Evolutionary conservation across 345 rosid genomes (phyloP).

Genomic region (rapeseed (Brassica napus)): DNA sequence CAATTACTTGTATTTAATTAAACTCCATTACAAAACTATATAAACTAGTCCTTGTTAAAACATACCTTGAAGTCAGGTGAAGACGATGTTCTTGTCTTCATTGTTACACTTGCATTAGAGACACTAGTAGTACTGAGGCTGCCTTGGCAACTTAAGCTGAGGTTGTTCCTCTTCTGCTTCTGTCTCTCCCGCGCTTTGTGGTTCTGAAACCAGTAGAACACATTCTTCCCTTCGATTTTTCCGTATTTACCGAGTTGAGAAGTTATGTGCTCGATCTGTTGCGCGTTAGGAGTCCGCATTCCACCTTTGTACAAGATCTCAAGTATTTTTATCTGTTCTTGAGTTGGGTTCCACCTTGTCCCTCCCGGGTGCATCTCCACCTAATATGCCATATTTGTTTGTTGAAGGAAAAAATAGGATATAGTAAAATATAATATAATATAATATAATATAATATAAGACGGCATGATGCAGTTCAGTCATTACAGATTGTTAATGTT

Average conservation of each 20-base stretch:
- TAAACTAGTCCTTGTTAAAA: background rate
- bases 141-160: constrained; percentile 46
- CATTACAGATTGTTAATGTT: background rate
- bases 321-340: constrained; percentile 89
- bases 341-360: constrained; percentile 97
- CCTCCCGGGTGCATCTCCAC: constrained; percentile 96
- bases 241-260: constrained; percentile 76
- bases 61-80: constrained; percentile 56
- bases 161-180: constrained; percentile 82
- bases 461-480: background rate
- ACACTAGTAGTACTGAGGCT: constrained; percentile 41
- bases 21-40: background rate
- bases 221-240: constrained; percentile 96
- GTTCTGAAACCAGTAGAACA: constrained; percentile 98
- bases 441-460: background rate
- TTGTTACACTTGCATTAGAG: constrained; percentile 18
- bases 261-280: constrained; percentile 91
- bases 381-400: constrained; percentile 32
- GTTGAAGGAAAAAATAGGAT: background rate
- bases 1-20: background rate
- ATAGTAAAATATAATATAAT: background rate
- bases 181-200: constrained; percentile 99
- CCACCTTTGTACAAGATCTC: constrained; percentile 90
- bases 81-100: constrained; percentile 35
- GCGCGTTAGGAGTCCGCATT: constrained; percentile 92